Evolutionary conservation across 2,329 filamentous ascomycete genomes (phyloP), one percentile per base, ranked within the genome.

Genomic region (Colletotrichum simmondsii): DNA sequence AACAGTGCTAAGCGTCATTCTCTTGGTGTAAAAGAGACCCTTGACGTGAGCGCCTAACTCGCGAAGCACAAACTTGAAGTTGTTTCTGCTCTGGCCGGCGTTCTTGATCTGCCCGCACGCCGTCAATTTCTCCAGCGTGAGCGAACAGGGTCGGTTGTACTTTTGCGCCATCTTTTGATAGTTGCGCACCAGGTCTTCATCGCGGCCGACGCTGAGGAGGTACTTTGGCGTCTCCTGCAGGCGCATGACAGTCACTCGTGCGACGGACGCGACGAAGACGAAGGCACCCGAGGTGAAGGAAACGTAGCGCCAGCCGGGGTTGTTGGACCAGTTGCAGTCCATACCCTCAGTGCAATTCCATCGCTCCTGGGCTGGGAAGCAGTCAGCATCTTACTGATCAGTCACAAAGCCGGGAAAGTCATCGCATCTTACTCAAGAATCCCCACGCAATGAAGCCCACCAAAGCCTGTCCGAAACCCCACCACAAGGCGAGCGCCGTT

Each of bases 11-110:
- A 91, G 78, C 1, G 83, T 89, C 68, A 94, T 89, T 69, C 85
- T 87, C 65, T 80, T 87, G 0, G 91, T 93, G 0, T 84, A 82
- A 76, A 92, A 95, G 1, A 95, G 86, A 3, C 92, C 92, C 19
- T 85, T 84, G 28, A 95, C 78, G 77, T 95, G 93, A 24, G 87
- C 77, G 5, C 19, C 60, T 14, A 69, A 46, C 69, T 74, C 72
- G n/a, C 56, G 26, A 6, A 60, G 32, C 10, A 73, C 64, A 24
- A 69, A 74, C 22, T 35, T 53, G 14, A 67, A 1, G 5, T n/a
- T 65, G 24, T 66, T 56, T 5, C 73, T 49, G n/a, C 63, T 35
- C 28, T 59, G 81, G 70, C 85, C 83, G 0, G 83, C 80, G 0
- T 81, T 79, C 64, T 76, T 77, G 65, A 87, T 80, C 10, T 65